Base-by-base conservation (phyloP, 495 filamentous ascomycete species). In the Talaromyces wortmannii region DNA sequence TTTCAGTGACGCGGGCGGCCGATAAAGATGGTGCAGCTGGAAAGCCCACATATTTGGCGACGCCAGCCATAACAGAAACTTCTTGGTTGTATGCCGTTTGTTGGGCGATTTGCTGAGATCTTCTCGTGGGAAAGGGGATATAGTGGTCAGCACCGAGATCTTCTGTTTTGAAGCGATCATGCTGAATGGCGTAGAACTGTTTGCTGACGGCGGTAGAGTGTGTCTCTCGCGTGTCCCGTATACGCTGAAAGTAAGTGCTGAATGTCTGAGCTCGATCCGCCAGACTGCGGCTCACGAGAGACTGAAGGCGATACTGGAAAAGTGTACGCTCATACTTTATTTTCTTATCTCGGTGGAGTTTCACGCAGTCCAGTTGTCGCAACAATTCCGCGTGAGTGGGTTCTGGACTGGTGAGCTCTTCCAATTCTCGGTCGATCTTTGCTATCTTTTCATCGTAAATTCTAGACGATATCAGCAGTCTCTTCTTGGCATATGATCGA, bases 41-140 rank as follows among this genome's bases (percentile, higher is more conserved):
- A 69, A 97, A 97, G 18, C 94, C 94, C 50, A 95, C 82, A 68
- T 96, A 89, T 67, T 96, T 96, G 6, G 91, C 90, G 54, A 97
- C 80, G 16, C 94, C 92, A 7, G 91, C 85, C 54, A 98, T 79
- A 12, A 96, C 79, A 6, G 90, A 92, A 5, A 98, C 91, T 66
- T 98, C 94, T 60, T 85, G 86, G 67, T 96, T 97, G 68, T 96
- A 96, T 45, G 89, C 86, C 43, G 88, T 79, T 61, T 94, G 94
- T 52, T 90, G 84, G 55, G 76, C 77, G 54, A 90, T 82, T 64
- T 88, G 90, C 61, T 87, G 84, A 55, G 83, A 78, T 55, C 83
- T 82, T 44, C 82, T 82, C 36, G 80, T 79, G 16, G 85, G 86
- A 66, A 91, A 94, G 47, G 79, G 81, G 57, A 90, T 82, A 50